Conservation (phyloP, 1,284 basidiomycete genomes). For the Cryptococcus sp. region DNA sequence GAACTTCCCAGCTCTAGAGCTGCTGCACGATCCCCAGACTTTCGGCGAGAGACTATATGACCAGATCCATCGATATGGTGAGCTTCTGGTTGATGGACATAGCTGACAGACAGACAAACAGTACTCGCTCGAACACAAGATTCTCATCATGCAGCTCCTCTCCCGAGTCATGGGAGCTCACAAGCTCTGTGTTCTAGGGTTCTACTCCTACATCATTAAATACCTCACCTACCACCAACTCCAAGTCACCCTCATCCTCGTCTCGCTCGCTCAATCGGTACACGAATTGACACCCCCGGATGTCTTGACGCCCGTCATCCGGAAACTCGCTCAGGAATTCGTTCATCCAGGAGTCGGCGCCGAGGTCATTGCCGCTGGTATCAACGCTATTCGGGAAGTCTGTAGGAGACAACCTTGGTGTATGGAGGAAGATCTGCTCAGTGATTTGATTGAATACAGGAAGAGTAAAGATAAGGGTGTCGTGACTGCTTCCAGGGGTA, state of each 20-base stretch:
- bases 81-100: slow-evolving; percentile 4
- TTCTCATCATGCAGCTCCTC: slow-evolving; percentile 94
- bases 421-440: slow-evolving; percentile 84
- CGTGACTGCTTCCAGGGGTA: slow-evolving; percentile 76
- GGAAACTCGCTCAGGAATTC: slow-evolving; percentile 91
- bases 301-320: slow-evolving; percentile 79
- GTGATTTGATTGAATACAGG: slow-evolving; percentile 88
- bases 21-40: slow-evolving; percentile 92
- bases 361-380: slow-evolving; percentile 91
- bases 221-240: slow-evolving; percentile 93
- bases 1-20: slow-evolving; percentile 91
- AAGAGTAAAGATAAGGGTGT: slow-evolving; percentile 95
- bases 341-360: slow-evolving; percentile 93
- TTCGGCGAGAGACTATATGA: slow-evolving; percentile 95
- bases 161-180: slow-evolving; percentile 92
- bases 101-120: slow-evolving; percentile 64
- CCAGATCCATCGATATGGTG: slow-evolving; percentile 66
- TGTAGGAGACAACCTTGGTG: slow-evolving; percentile 91
- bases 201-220: slow-evolving; percentile 91
- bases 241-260: slow-evolving; percentile 89
- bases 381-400: slow-evolving; percentile 92
- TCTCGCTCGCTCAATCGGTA: slow-evolving; percentile 89
- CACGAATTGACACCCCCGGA: slow-evolving; percentile 96
- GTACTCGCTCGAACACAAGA: slow-evolving; percentile 92
- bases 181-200: slow-evolving; percentile 89